These are phyloP conservation scores for Solanum piurae DNA, from an alignment of 257 asterid genomes.

Conservation along the genomic window DNA sequence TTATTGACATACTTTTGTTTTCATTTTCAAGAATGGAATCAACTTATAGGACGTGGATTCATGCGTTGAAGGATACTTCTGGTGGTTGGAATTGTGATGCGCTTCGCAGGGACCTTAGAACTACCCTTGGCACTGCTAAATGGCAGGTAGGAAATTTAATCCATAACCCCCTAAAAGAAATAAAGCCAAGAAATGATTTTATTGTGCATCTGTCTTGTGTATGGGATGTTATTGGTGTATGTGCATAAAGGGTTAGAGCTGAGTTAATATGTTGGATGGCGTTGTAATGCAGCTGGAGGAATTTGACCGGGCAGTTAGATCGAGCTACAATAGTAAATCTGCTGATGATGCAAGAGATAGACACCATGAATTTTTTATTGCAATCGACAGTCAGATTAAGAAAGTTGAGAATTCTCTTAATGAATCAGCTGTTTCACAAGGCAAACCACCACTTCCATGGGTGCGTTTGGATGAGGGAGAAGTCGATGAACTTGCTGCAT, in stretches of 20 bases:
- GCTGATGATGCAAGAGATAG: conserved; percentile 67
- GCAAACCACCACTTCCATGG: conserved; percentile 93
- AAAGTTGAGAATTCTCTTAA: conserved; percentile 54
- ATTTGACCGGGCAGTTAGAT: conserved; percentile 74
- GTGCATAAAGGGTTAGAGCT: not conserved
- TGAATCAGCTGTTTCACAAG: conserved; percentile 37
- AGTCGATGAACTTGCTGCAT: conserved; percentile 63
- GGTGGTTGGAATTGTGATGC: conserved; percentile 64
- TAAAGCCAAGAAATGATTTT: not conserved
- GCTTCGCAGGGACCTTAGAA: conserved; percentile 64
- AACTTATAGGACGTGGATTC: conserved; percentile 79
- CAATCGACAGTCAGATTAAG: conserved; percentile 51
- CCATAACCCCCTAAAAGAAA: no score
- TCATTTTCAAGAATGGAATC: conserved; percentile 75
- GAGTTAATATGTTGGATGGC: not conserved
- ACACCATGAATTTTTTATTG: conserved; percentile 53
- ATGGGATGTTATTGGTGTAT: not conserved
- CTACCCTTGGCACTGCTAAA: conserved; percentile 80
- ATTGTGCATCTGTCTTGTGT: not conserved
- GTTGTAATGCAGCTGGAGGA: conserved; percentile 71
- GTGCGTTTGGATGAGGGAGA: conserved; percentile 75
- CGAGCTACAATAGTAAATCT: conserved; percentile 40
- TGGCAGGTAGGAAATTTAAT: conserved; percentile 60
- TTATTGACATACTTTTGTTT: not conserved
- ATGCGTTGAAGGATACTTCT: conserved; percentile 45